Conservation (phyloP, 2,329 filamentous ascomycete species). For the Talaromyces islandicus region DNA sequence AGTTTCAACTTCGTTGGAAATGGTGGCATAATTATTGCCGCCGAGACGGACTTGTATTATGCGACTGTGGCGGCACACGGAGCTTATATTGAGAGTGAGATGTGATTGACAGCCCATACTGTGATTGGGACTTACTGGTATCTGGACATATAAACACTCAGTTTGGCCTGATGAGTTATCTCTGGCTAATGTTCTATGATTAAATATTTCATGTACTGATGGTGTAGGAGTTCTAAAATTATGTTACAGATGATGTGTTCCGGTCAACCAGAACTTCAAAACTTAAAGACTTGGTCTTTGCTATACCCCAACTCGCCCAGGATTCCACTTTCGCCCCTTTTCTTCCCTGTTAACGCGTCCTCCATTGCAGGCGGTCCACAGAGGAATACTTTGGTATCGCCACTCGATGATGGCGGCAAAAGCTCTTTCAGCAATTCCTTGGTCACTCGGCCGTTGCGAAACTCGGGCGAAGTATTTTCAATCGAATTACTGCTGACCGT, state of each 20-base stretch:
- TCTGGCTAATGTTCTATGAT: not conserved
- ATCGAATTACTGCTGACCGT: constrained; percentile 42
- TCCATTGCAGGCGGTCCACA: constrained; percentile 67
- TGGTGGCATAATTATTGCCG: not conserved
- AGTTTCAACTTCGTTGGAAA: not conserved
- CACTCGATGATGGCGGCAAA: constrained; percentile 32
- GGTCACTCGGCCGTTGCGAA: constrained; percentile 54
- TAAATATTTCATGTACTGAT: not conserved
- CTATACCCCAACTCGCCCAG: constrained; percentile 53
- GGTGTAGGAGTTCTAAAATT: not conserved
- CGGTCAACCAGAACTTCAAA: constrained; percentile 30
- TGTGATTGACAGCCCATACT: not conserved
- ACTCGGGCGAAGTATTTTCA: constrained; percentile 33
- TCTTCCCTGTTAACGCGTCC: constrained; percentile 29
- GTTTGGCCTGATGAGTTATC: too few relatives aligned
- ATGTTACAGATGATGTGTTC: not conserved
- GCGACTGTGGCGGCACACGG: not conserved
- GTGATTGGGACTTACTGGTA: not conserved
- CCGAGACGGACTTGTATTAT: not conserved
- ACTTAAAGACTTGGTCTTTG: constrained; percentile 54
- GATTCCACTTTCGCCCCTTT: constrained; percentile 38
- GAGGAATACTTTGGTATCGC: constrained; percentile 53
- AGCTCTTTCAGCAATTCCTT: constrained; percentile 51
- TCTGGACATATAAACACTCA: too few relatives aligned
- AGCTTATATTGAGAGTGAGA: not conserved